A percentile compares a stretch with the other conserved stretches of the same genome.
phyloP scores from a whole-genome alignment of 495 filamentous ascomycete genomes.

The Lichenothelia convexa region DNA sequence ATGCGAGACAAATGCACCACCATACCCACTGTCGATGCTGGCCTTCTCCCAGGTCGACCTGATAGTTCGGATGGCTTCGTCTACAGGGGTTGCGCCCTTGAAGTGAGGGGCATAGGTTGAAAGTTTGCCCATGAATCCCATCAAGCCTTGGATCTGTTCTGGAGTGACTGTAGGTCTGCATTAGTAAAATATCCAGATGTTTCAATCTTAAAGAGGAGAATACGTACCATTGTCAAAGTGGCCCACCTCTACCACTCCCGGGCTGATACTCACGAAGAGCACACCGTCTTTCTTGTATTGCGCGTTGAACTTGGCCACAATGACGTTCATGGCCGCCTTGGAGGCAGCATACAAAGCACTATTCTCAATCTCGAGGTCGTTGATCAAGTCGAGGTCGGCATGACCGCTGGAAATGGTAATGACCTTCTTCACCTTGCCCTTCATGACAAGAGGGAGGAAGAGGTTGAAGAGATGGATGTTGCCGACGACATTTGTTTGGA shows the following conservation, averaged over 20 bases:
- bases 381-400: slow-evolving; percentile 28
- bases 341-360: slow-evolving; percentile 19
- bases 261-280: slow-evolving; percentile 30
- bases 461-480: slow-evolving; percentile 32
- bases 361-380: slow-evolving; percentile 15
- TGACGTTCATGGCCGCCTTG: slow-evolving; percentile 30
- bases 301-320: slow-evolving; percentile 29
- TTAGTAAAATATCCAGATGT: slow-evolving; percentile 2
- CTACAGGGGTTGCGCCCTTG: slow-evolving; percentile 25
- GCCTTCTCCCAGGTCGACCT: slow-evolving; percentile 24
- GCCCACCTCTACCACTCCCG: slow-evolving; percentile 28
- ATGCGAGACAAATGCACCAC: slow-evolving; percentile 36
- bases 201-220: background rate
- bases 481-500: slow-evolving; percentile 28
- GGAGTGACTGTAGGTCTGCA: slow-evolving; percentile 18
- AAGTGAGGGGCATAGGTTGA: slow-evolving; percentile 29
- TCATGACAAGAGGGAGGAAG: slow-evolving; percentile 33
- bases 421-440: slow-evolving; percentile 35
- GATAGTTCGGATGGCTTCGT: slow-evolving; percentile 25
- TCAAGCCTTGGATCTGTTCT: slow-evolving; percentile 19
- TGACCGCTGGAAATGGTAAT: slow-evolving; percentile 32
- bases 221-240: slow-evolving; percentile 14
- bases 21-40: slow-evolving; percentile 29
- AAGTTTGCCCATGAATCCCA: slow-evolving; percentile 21
- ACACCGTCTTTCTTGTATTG: slow-evolving; percentile 33